These are phyloP conservation scores for Biscutella laevigata DNA, from an alignment of 441 rosid species.

Conservation along the genomic window DNA sequence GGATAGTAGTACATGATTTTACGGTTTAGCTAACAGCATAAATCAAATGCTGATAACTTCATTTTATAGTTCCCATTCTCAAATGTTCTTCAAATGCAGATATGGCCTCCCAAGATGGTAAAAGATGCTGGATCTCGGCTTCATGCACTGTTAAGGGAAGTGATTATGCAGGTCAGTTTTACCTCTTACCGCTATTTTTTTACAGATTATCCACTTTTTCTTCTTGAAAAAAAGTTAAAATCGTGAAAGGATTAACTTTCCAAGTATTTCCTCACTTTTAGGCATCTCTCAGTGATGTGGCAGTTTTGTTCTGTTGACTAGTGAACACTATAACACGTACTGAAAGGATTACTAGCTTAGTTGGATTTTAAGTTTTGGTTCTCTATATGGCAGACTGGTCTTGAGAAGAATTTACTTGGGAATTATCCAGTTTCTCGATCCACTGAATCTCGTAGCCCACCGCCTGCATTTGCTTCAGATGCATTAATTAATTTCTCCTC, in stretches of 20 bases:
- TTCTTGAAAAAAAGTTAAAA: not conserved
- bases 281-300: not conserved
- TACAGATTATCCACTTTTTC: not conserved
- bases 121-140: constrained; percentile 87
- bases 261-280: not conserved
- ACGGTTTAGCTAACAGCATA: not conserved
- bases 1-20: not conserved
- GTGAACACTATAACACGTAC: not conserved
- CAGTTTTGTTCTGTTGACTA: not conserved
- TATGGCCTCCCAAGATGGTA: constrained; percentile 97
- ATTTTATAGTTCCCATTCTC: too few relatives aligned
- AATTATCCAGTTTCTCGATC: constrained; percentile 71
- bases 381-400: constrained; percentile 58
- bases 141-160: constrained; percentile 80
- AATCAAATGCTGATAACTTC: too few relatives aligned
- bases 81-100: constrained; percentile 35
- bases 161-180: constrained; percentile 70
- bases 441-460: constrained; percentile 47
- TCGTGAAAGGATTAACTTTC: not conserved
- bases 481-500: constrained; percentile 42
- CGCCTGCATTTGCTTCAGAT: constrained; percentile 73
- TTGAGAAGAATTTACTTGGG: constrained; percentile 81
- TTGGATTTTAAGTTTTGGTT: constrained; percentile 4
- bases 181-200: too few relatives aligned
- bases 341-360: not conserved